These are phyloP conservation scores for Ulmus americana DNA, from an alignment of 331 rosid species.

Conservation along the genomic window DNA sequence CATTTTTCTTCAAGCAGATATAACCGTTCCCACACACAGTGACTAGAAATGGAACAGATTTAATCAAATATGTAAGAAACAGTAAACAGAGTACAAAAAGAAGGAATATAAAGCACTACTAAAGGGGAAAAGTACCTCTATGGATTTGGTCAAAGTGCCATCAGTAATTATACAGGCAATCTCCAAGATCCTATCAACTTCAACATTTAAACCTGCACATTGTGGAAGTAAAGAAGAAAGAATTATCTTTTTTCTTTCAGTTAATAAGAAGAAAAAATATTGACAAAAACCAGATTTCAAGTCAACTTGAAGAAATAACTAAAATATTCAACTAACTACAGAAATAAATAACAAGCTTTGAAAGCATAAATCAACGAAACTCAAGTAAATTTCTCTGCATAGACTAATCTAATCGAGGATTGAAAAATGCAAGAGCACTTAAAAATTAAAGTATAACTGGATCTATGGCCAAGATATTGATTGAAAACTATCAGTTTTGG, in stretches of 20 bases:
- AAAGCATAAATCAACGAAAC: not conserved
- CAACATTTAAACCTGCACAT: slow-evolving; percentile 67
- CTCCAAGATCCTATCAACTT: slow-evolving; percentile 83
- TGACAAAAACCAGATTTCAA: not conserved
- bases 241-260: not conserved
- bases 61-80: too few species aligned
- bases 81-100: too few species aligned
- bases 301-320: not conserved
- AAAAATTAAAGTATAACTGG: not conserved
- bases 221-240: slow-evolving; percentile 17
- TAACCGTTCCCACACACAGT: too few species aligned
- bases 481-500: not conserved
- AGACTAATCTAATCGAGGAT: not conserved
- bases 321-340: not conserved
- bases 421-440: not conserved
- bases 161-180: slow-evolving; percentile 90
- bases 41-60: too few species aligned
- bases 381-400: not conserved
- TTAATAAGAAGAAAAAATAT: too few species aligned
- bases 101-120: not conserved
- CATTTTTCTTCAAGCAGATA: too few species aligned
- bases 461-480: not conserved
- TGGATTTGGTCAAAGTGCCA: slow-evolving; percentile 60
- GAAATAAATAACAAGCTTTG: not conserved
- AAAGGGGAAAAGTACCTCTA: slow-evolving; percentile 54